Evolutionary conservation across 1,284 basidiomycete genomes (phyloP), one percentile per base, ranked within the genome.

Genomic region (Acaromyces ingoldii): DNA sequence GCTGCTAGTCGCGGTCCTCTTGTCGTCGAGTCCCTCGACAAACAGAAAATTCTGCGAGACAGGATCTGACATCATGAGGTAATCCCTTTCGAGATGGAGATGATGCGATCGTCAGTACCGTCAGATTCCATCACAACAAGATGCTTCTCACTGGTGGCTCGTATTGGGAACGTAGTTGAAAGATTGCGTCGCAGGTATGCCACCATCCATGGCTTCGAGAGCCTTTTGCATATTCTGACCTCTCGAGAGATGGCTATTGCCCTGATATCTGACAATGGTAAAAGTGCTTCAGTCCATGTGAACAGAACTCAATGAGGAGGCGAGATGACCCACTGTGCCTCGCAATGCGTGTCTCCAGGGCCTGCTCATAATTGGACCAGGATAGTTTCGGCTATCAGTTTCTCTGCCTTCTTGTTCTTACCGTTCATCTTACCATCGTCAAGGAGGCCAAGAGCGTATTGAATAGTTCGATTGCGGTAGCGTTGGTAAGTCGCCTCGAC

Each of bases 301-400:
- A n/a, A n/a, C 13, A 34, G 11, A n/a, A 34, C 13, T 34, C 33
- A 34, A 34, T 34, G 11, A n/a, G 11, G 33, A 13, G 17, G 17
- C 7, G 28, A 7, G 13, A 7, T 40, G 9, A 40, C 38, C 28
- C 17, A 40, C 36, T 59, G 58, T 0, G 67, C 67, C 33, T 68
- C 62, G 48, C 68, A 70, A 49, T 67, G 63, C 38, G 57, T 58
- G 51, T 70, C 67, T 34, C 68, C 68, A 6, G 39, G 41, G 21
- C 63, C n/a, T n/a, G n/a, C n/a, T n/a, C n/a, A n/a, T n/a, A n/a
- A n/a, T n/a, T n/a, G n/a, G n/a, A n/a, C n/a, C n/a, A n/a, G n/a
- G n/a, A n/a, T n/a, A n/a, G n/a, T n/a, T n/a, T n/a, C n/a, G n/a
- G n/a, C n/a, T n/a, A n/a, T n/a, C n/a, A n/a, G n/a, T n/a, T n/a